phyloP scores from a whole-genome alignment of 495 filamentous ascomycete genomes.

The Paragyromitra xinjiangensis region DNA sequence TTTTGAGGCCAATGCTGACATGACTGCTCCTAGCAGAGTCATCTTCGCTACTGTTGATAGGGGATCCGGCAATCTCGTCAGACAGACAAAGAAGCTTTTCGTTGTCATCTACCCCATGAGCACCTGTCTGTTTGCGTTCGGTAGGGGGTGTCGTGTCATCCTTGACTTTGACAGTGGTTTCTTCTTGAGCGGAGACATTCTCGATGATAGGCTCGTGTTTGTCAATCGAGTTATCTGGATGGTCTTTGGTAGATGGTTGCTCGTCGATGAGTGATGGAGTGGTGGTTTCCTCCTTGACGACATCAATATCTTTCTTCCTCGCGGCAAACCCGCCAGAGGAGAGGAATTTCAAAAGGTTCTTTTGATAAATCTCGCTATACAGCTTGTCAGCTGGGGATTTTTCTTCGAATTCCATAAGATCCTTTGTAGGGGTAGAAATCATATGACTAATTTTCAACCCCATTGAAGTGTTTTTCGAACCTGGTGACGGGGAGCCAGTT shows the following conservation, averaged over 20 bases:
- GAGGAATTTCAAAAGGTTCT: constrained; percentile 27
- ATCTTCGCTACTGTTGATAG: background rate
- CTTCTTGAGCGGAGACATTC: background rate
- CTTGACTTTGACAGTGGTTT: background rate
- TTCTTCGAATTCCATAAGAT: constrained; percentile 21
- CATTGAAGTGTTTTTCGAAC: background rate
- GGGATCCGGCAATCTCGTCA: background rate
- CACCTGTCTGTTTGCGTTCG: background rate
- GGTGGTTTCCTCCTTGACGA: background rate
- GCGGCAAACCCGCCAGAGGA: background rate
- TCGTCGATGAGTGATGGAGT: constrained; percentile 12
- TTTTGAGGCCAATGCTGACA: background rate
- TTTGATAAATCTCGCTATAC: constrained; percentile 27
- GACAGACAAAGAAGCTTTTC: background rate
- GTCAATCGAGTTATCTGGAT: background rate
- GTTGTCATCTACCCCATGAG: background rate
- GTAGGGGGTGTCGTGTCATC: background rate
- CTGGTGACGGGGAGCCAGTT: background rate
- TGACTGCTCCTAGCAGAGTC: background rate
- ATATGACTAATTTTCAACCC: background rate
- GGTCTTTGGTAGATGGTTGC: background rate
- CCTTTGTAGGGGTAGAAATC: background rate
- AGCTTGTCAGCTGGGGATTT: background rate
- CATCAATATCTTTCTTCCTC: background rate
- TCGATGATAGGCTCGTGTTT: background rate